A percentile compares a stretch with the other conserved stretches of the same genome.
phyloP scores from a whole-genome alignment of 78 protist genomes.

The Capsaspora owczarzaki region DNA sequence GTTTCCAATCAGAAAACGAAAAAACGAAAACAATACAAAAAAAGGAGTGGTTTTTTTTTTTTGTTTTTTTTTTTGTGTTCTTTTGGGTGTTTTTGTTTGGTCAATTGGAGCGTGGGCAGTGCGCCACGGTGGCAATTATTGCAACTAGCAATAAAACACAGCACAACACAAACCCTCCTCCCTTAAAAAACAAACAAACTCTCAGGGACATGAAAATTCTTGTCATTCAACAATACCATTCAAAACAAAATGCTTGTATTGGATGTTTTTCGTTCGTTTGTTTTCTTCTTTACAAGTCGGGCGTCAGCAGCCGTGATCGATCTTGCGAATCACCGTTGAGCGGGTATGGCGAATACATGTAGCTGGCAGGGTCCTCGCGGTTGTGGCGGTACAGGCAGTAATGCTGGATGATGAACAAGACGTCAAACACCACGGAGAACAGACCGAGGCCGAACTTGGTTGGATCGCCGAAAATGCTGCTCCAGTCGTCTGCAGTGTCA shows the following conservation, averaged over 20 bases:
- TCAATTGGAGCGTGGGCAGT: not conserved
- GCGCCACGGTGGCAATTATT: not conserved
- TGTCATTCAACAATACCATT: not conserved
- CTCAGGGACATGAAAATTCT: not conserved
- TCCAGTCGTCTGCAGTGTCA: conserved; percentile 33
- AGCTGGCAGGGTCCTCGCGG: not conserved
- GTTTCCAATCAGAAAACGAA: no score
- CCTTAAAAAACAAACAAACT: no score
- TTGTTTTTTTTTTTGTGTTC: not conserved
- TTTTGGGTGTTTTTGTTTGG: not conserved
- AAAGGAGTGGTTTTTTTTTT: no score
- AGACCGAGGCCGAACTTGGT: conserved; percentile 73
- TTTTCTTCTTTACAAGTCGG: not conserved
- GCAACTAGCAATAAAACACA: not conserved
- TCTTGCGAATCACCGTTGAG: not conserved
- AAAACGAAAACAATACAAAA: no score
- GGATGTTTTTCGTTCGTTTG: not conserved
- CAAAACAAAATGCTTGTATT: not conserved
- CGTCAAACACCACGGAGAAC: conserved; percentile 63
- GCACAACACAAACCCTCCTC: no score
- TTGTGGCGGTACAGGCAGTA: conserved; percentile 49
- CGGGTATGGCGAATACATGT: not conserved
- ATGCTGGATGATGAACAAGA: conserved; percentile 82
- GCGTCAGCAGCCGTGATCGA: not conserved
- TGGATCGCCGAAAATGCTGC: conserved; percentile 64